Conservation (phyloP, 2,329 filamentous ascomycete species). For the Cladosporium halotolerans region DNA sequence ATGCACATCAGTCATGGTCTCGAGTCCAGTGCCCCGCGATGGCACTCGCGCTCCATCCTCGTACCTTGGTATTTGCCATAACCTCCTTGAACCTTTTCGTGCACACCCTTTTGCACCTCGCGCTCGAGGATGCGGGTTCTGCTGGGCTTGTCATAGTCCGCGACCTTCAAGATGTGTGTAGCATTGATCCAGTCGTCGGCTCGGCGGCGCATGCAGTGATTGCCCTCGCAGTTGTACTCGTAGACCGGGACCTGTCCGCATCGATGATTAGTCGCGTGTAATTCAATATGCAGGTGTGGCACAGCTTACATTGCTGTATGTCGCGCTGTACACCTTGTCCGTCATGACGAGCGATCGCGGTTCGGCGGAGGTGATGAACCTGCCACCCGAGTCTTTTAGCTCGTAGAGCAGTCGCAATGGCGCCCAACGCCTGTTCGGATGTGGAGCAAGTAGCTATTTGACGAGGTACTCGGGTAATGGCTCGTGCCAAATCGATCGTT, state of each 20-base stretch:
- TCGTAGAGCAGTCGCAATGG: too few species aligned
- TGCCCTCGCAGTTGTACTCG: constrained; percentile 78
- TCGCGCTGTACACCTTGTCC: constrained; percentile 55
- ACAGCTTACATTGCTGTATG: constrained; percentile 48
- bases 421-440: too few species aligned
- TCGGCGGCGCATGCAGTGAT: constrained; percentile 94
- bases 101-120: constrained; percentile 91
- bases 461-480: too few species aligned
- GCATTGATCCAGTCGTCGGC: constrained; percentile 98
- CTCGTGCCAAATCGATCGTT: too few species aligned
- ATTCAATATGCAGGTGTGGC: background rate
- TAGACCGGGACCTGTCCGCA: constrained; percentile 76
- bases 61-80: constrained; percentile 97
- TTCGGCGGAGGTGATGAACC: background rate
- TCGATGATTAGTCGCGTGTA: constrained; percentile 9
- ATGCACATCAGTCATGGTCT: background rate
- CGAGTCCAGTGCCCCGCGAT: background rate
- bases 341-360: background rate
- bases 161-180: constrained; percentile 96
- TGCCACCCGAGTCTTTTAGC: too few species aligned
- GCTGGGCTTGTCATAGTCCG: constrained; percentile 94
- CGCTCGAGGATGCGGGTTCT: constrained; percentile 91
- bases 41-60: constrained; percentile 14
- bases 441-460: too few species aligned
- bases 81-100: constrained; percentile 96